Base-by-base conservation (phyloP, 352 stramenopile species). In the Pythium volutum region DNA sequence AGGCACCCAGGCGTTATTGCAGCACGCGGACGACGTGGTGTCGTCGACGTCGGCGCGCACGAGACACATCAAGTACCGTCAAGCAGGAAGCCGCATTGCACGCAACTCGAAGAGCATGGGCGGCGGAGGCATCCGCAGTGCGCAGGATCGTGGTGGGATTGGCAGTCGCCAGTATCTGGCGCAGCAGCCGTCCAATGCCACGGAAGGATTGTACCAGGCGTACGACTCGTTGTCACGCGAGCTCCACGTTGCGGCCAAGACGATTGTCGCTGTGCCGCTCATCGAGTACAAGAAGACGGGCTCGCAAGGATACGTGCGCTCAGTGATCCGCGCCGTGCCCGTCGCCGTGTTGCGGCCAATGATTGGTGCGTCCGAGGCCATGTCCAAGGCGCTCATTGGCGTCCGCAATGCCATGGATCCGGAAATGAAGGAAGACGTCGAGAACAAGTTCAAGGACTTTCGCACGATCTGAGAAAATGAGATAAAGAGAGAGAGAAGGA, bases 361-460 rank as follows among this genome's bases (percentile, higher is more conserved):
- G 87, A 96, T 96, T 29, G 87, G 87, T 25, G 87, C 87, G 7
- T 92, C 83, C 0, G 87, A 96, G 57, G 87, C 87, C 46, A 62
- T 96, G 59, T 90, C 87, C 41, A 92, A 93, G 58, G 85, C 87
- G 52, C 69, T 96, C 15, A 93, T 95, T 54, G 87, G 87, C 16
- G 85, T 93, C 20, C 84, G 87, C 62, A 96, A 96, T 56, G 82
- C 81, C 4, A 85, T 96, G 52, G 85, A 95, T 55, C 87, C 87
- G 33, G 87, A 96, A 67, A 75, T 95, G 41, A 96, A 93, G 64
- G 87, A 96, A 59, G 85, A 96, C 66, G 93, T 96, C 46, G 84
- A 93, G 73, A 96, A 96, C 72, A 96, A 96, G 71, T 96, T 95
- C 59, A 96, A 96, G 78, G 84, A 95, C 73, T 89, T 92, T 56